A percentile compares a stretch with the other conserved stretches of the same genome.
Evolutionary conservation across 31 red algal genomes (phyloP).

Genomic region (Endocladia muricata): DNA sequence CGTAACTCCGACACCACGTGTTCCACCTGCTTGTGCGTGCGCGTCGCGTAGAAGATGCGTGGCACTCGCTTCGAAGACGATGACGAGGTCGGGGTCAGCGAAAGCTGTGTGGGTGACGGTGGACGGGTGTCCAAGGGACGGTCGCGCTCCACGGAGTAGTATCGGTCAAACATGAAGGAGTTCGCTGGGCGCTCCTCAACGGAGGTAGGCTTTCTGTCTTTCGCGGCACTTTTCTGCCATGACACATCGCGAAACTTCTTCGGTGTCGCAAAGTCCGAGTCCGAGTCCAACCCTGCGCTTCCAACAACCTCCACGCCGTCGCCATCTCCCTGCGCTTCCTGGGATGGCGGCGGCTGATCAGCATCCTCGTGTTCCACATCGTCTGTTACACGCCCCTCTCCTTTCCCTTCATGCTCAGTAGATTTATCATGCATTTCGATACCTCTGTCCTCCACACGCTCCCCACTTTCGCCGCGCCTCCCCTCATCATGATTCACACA

Average conservation of each 20-base stretch:
- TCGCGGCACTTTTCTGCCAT: constrained; percentile 22
- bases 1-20: constrained; percentile 72
- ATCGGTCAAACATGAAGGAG: constrained; percentile 19
- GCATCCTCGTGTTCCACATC: no score
- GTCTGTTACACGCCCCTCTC: not conserved
- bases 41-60: constrained; percentile 80
- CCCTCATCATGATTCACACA: no score
- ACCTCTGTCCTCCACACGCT: not conserved
- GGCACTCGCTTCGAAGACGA: constrained; percentile 22
- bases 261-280: constrained; percentile 29
- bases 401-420: not conserved
- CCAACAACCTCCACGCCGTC: not conserved
- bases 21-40: constrained; percentile 85
- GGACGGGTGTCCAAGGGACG: not conserved
- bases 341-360: no score
- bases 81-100: not conserved
- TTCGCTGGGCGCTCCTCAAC: constrained; percentile 17
- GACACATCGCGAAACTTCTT: constrained; percentile 41
- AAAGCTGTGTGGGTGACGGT: not conserved
- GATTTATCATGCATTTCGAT: not conserved
- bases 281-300: not conserved
- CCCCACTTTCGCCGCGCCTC: not conserved
- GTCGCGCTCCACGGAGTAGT: not conserved
- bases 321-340: not conserved
- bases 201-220: not conserved